phyloP scores from a whole-genome alignment of 352 stramenopile genomes.

The Phytophthora ramorum region DNA sequence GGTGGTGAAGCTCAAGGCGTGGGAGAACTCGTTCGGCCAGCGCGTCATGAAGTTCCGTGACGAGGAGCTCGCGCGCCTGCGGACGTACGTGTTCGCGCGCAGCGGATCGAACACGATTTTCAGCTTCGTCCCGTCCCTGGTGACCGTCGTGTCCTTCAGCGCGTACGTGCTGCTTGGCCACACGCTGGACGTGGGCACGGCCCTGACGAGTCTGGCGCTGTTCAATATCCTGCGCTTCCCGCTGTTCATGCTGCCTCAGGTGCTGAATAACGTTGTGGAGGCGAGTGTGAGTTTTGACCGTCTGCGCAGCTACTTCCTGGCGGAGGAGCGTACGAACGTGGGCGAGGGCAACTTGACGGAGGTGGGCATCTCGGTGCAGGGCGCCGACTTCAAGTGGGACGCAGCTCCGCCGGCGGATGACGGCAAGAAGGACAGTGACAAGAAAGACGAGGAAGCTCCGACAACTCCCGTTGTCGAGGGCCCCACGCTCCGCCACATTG shows the following conservation, averaged over 20 bases:
- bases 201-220: constrained; percentile 60
- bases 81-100: constrained; percentile 58
- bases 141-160: constrained; percentile 58
- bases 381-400: constrained; percentile 77
- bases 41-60: constrained; percentile 65
- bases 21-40: constrained; percentile 58
- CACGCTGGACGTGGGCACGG: constrained; percentile 61
- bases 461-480: constrained; percentile 24
- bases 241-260: constrained; percentile 87
- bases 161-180: constrained; percentile 66
- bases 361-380: constrained; percentile 55
- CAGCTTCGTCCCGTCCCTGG: constrained; percentile 52
- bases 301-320: constrained; percentile 72
- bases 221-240: constrained; percentile 56
- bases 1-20: constrained; percentile 68
- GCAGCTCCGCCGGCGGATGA: constrained; percentile 36
- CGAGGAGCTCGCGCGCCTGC: constrained; percentile 84
- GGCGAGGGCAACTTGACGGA: constrained; percentile 80
- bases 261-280: constrained; percentile 36
- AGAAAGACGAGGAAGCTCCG: constrained; percentile 42
- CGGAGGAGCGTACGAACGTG: constrained; percentile 75
- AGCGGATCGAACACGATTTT: constrained; percentile 67
- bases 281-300: constrained; percentile 53
- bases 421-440: constrained; percentile 45
- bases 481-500: constrained; percentile 57